A percentile compares a stretch with the other conserved stretches of the same genome.
These are phyloP conservation scores for Fusarium protoensiforme DNA, from an alignment of 2,329 filamentous ascomycete species.

Conservation along the genomic window DNA sequence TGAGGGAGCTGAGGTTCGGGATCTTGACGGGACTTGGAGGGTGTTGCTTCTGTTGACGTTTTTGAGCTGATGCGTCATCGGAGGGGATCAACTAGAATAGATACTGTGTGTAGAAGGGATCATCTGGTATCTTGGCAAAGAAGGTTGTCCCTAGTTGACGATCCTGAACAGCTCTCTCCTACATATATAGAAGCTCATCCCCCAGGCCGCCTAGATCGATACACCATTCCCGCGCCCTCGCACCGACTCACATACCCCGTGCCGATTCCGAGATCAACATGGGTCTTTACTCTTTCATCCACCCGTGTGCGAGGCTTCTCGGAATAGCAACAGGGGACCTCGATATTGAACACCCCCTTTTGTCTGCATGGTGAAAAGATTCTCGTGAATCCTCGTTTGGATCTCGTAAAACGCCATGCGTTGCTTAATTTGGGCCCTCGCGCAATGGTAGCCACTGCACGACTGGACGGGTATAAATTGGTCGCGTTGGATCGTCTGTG, in stretches of 20 bases:
- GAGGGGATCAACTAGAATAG: neutral
- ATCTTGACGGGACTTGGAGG: neutral
- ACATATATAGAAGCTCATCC: neutral
- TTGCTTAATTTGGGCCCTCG: neutral
- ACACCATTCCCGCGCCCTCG: neutral
- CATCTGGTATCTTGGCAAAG: neutral
- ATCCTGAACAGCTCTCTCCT: neutral
- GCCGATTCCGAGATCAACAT: neutral
- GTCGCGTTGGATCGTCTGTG: neutral
- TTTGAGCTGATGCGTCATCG: neutral
- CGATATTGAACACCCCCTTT: neutral
- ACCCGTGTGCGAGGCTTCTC: neutral
- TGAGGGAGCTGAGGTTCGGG: neutral
- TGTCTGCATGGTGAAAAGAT: neutral
- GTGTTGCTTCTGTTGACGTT: neutral
- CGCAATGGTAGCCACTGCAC: neutral
- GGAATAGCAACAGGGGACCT: neutral
- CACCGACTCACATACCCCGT: neutral
- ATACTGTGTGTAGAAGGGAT: neutral
- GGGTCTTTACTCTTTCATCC: neutral
- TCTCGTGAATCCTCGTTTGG: slow-evolving; percentile 8
- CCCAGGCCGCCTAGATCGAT: neutral
- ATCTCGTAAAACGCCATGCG: slow-evolving; percentile 21
- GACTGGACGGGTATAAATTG: neutral
- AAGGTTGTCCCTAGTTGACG: neutral